Percentiles rank a stretch among this genome's conserved stretches.
These are phyloP conservation scores for Flueggea neowawraea DNA, from an alignment of 441 rosid species.

Conservation along the genomic window DNA sequence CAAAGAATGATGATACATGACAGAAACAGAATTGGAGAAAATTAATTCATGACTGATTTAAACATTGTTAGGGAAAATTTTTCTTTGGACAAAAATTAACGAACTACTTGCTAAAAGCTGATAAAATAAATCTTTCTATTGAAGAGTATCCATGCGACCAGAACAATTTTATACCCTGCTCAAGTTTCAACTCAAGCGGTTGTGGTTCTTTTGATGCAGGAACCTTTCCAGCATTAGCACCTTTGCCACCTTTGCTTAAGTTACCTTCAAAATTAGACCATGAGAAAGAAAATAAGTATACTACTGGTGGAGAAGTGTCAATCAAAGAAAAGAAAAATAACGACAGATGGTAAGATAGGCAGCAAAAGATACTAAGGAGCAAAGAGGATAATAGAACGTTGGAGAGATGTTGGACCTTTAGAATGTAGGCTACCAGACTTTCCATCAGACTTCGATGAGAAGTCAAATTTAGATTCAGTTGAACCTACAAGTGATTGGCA, in stretches of 20 bases:
- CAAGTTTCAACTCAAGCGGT: slow-evolving; percentile 59
- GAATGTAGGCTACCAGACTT: slow-evolving; percentile 23
- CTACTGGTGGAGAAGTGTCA: not conserved
- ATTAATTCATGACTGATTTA: too few species aligned
- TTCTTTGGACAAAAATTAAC: too few species aligned
- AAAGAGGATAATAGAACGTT: not conserved
- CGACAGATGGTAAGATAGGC: not conserved
- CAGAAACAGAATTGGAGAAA: too few species aligned
- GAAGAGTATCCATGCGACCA: not conserved
- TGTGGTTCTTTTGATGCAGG: slow-evolving; percentile 40
- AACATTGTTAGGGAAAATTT: too few species aligned
- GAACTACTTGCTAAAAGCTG: not conserved
- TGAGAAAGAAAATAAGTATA: slow-evolving; percentile 3
- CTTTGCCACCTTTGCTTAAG: slow-evolving; percentile 53
- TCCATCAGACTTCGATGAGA: slow-evolving; percentile 30
- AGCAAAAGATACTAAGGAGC: not conserved
- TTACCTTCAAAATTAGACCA: slow-evolving; percentile 21
- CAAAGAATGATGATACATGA: too few species aligned
- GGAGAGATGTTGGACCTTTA: slow-evolving; percentile 29
- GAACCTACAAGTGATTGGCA: slow-evolving; percentile 20
- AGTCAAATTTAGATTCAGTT: slow-evolving; percentile 20
- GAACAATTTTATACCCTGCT: slow-evolving; percentile 43
- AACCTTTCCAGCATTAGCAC: slow-evolving; percentile 36
- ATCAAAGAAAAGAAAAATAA: slow-evolving; percentile 6
- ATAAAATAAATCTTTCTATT: not conserved